Base-by-base conservation (phyloP, 164 flowering plant species). In the Amborella trichopoda region DNA sequence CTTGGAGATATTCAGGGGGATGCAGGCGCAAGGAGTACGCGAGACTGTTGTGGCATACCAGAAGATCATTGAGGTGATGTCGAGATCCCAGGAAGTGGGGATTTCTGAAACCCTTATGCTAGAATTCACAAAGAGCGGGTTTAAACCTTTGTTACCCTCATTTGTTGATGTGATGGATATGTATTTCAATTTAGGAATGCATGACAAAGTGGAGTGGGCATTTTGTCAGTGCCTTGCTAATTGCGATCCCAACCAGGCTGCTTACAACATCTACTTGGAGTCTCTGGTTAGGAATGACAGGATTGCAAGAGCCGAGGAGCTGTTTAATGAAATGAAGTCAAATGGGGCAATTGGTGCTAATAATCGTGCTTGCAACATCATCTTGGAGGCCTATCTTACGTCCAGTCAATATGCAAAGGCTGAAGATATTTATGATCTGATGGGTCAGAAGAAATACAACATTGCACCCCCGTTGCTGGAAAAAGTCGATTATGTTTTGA, bases 61-160 rank as follows among this genome's bases (percentile, higher is more conserved):
- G 51, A 84, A 84, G 61, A 72, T 93, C 54, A 81, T 93, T 58
- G 80, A 84, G 68, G 65, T 93, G 26, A 52, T 93, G 52, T 77
- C 81, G 22, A 67, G 64, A 66, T 76, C 86, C 57, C 68, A 73
- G 46, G 71, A 80, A 33, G 26, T 62, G 19, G 84, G 84, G 52
- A 73, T 74, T 49, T 83, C 76, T 6, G 99, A 82, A 45, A 66
- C 82, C 16, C 58, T 82, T 23, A 69, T 93, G 89, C 30, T 25
- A n/a, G 95, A 88, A 53, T 75, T 88, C 56, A 53, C 68, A 48
- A 48, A 63, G 39, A 82, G 80, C 63, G 82, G 74, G 23, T 28
- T 80, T 70, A 83, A 80, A 69, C 83, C 94, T 40, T 66, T 85
- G 28, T 39, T 53, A 55, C 91, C 84, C 23, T 54, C 87, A 40